Evolutionary conservation across 2,329 filamentous ascomycete genomes (phyloP).

Genomic region (Aureobasidium subglaciale): DNA sequence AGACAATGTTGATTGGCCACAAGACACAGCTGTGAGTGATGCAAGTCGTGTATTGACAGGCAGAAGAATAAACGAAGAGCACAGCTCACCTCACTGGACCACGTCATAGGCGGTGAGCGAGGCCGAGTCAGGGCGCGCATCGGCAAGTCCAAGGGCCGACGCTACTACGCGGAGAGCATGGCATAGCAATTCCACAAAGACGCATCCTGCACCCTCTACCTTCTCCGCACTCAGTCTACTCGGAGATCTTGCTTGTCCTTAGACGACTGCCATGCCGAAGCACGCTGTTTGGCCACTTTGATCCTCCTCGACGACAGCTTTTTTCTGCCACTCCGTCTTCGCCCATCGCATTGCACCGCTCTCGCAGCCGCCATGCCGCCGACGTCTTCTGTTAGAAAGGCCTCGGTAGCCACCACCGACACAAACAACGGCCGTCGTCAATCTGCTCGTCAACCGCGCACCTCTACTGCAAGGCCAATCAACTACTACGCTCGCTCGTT

Average conservation of each 20-base stretch:
- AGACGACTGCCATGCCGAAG: constrained; percentile 9
- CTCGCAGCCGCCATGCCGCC: constrained; percentile 16
- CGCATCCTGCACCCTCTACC: too few relatives aligned
- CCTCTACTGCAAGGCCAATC: constrained; percentile 38
- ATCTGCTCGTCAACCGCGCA: constrained; percentile 41
- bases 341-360: not conserved
- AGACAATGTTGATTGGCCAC: too few relatives aligned
- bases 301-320: not conserved
- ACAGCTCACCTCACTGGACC: too few relatives aligned
- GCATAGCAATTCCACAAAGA: constrained; percentile 1
- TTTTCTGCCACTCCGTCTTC: constrained; percentile 1
- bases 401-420: constrained; percentile 14
- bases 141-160: constrained; percentile 3
- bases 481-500: constrained; percentile 48
- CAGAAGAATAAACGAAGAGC: constrained; percentile 3
- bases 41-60: not conserved
- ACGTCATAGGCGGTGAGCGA: constrained; percentile 1
- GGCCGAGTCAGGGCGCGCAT: not conserved
- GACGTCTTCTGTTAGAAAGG: constrained; percentile 16
- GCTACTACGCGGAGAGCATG: constrained; percentile 6
- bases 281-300: not conserved
- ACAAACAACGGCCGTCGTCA: constrained; percentile 16
- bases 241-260: too few relatives aligned
- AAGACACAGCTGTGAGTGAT: not conserved
- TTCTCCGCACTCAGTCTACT: too few relatives aligned